Evolutionary conservation across 768 basidiomycete species (phyloP).

Genomic region (Boletus rubroflammeus): DNA sequence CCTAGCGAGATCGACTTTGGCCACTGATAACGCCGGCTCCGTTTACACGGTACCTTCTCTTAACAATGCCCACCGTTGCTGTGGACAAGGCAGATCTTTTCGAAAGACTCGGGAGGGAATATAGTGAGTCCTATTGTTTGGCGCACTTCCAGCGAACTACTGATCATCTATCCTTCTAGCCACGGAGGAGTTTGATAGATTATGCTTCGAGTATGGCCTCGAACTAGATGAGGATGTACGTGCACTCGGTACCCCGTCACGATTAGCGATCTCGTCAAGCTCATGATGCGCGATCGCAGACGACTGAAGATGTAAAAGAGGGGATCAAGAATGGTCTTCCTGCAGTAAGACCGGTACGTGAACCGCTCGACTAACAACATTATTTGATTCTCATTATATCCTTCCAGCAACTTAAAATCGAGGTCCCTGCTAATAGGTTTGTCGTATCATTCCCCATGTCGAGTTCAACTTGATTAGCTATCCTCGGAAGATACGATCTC

Average conservation of each 20-base stretch:
- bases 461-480: constrained; percentile 3
- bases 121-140: constrained; percentile 49
- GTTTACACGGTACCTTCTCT: neutral
- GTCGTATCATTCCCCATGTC: constrained; percentile 3
- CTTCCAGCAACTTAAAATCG: constrained; percentile 92
- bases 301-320: constrained; percentile 82
- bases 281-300: constrained; percentile 45
- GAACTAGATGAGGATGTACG: constrained; percentile 97
- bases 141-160: constrained; percentile 5
- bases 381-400: constrained; percentile 2
- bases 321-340: constrained; percentile 81
- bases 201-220: constrained; percentile 96
- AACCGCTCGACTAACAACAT: neutral
- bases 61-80: constrained; percentile 85
- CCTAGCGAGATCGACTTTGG: neutral
- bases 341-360: constrained; percentile 73
- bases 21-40: neutral
- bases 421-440: constrained; percentile 95
- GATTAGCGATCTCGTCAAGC: neutral
- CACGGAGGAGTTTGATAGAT: constrained; percentile 89
- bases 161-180: constrained; percentile 46
- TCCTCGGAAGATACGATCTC: constrained; percentile 78
- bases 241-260: constrained; percentile 8
- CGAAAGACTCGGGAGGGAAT: constrained; percentile 76
- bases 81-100: constrained; percentile 96